Conservation (phyloP, 768 basidiomycete species). For the Phlebiopsis flavidoalba region DNA sequence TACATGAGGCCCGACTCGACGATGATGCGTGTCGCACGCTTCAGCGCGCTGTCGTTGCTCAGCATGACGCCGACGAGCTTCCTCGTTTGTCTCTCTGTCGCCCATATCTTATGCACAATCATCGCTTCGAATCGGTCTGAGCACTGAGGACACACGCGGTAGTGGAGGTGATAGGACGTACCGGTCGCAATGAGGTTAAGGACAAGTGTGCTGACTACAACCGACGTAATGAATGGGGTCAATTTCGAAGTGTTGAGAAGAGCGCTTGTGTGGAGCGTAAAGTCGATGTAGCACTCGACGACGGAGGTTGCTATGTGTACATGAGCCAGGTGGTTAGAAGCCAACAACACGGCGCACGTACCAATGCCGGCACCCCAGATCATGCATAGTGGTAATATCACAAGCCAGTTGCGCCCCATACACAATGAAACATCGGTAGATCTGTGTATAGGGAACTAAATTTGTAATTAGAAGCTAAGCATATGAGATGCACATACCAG, state of each 20-base stretch:
- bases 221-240: slow-evolving; percentile 3
- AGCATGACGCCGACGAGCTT: too few relatives aligned
- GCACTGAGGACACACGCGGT: not conserved
- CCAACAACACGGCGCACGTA: too few relatives aligned
- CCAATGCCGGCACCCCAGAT: slow-evolving; percentile 14
- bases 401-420: slow-evolving; percentile 12
- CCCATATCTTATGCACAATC: not conserved
- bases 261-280: not conserved
- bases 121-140: not conserved
- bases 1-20: slow-evolving; percentile 10
- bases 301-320: slow-evolving; percentile 1
- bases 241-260: not conserved
- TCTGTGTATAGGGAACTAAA: slow-evolving; percentile 1
- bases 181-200: slow-evolving; percentile 5
- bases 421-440: slow-evolving; percentile 22
- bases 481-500: not conserved
- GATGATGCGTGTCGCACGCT: slow-evolving; percentile 2
- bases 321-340: too few relatives aligned
- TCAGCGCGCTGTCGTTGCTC: not conserved
- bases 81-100: too few relatives aligned
- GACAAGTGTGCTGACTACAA: slow-evolving; percentile 1
- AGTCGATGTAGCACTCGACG: not conserved
- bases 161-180: not conserved
- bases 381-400: slow-evolving; percentile 12
- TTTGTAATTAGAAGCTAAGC: too few relatives aligned